Evolutionary conservation across 2,329 filamentous ascomycete genomes (phyloP), one percentile per base, ranked within the genome.

Genomic region (Paecilomyces sp.): DNA sequence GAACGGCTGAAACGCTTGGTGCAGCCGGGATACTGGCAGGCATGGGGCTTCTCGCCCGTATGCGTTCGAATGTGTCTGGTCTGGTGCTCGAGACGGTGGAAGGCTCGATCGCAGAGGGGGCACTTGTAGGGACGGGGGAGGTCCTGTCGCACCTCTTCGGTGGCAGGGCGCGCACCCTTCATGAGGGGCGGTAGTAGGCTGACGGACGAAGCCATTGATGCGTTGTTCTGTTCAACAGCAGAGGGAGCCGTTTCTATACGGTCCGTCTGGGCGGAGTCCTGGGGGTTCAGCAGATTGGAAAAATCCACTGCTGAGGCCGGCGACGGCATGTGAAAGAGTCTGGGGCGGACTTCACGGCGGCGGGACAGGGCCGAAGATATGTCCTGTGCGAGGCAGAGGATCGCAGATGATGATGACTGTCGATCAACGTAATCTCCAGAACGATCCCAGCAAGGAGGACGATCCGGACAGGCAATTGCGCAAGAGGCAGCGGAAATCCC

Each of bases 91-190:
- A 99, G 84, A 64, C 94, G 91, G 82, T 97, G 94, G 80, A 99
- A 99, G 62, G 94, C 93, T 83, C 97, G 96, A 71, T 97, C 93
- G 81, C 94, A 99, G 64, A 99, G 85, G 62, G 93, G 92, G 77
- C 93, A 99, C 82, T 97, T 97, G 86, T 99, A 99, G 0, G 93
- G 93, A 59, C 94, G 88, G 61, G 94, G 94, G 58, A 97, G 85
- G 77, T 97, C 93, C 81, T 83, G 91, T 77, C 77, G 85, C 31
- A 72, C 68, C 63, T 76, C 73, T 70, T 90, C 85, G 60, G 87
- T 83, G 65, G 81, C 82, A 54, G 86, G 85, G 55, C 87, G 71
- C 57, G 73, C 67, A 60, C 76, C 75, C 63, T 76, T 76, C 65
- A 78, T 73, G 56, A 79, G 69, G 24, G 77, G 76, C 53, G 78